Base-by-base conservation (phyloP, 148 eudicot species). In the Vaccinium corymbosum region DNA sequence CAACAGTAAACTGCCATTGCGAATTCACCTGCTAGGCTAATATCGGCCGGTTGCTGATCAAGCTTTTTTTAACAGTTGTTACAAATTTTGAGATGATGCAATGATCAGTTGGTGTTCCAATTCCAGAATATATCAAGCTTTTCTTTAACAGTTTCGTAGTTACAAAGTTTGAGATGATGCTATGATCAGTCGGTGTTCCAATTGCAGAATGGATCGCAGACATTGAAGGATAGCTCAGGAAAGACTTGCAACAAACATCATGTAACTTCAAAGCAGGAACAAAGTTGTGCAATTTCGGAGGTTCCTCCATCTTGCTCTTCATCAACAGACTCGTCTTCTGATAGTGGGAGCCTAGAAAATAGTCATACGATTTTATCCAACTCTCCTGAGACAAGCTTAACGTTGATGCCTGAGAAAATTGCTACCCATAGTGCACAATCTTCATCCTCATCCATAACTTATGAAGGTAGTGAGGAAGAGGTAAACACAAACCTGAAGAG, bases 261-360 rank as follows among this genome's bases (percentile, higher is more conserved):
- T 72, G 81, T 42, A 14, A 76, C 51, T 82, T 56, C 73, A 78
- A 64, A 87, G 8, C 84, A 85, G 56, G 80, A 61, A 52, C 85
- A 80, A 62, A 62, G 79, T 76, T 46, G 64, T 52, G 88, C 78
- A 55, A 85, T 78, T 73, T 48, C 52, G 29, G 84, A 84, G 72
- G 87, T 57, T 80, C 80, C 51, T 72, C 84, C 87, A 82, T 86
- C 91, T 85, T 76, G 80, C 76, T 85, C 87, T 52, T 86, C 85
- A 80, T 88, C 85, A 53, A 82, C 84, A 17, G 90, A 84, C 73
- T 85, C 77, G 16, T 83, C 89, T 88, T 88, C 90, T 74, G 85
- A 87, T 75, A 81, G 71, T 14, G 86, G 76, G 64, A 86, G 83
- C 78, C 80, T 80, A 57, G 84, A 75, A 78, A 87, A 89, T 85